Conservation (phyloP, 208 protist species). For the Leishmania lainsoni region DNA sequence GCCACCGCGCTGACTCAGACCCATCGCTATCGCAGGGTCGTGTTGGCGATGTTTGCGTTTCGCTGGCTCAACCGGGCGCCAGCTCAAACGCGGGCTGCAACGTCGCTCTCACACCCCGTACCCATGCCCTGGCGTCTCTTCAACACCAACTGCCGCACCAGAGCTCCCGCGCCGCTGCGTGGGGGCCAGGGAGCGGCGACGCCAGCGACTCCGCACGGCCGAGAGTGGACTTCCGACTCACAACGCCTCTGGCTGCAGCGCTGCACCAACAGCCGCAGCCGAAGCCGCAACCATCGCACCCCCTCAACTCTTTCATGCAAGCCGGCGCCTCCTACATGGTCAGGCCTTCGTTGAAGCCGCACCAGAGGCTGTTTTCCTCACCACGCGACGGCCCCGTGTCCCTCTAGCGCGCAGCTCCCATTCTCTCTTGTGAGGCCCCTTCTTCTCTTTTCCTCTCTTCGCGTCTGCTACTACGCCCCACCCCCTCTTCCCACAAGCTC, state of each 20-base stretch:
- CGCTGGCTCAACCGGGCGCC: not conserved
- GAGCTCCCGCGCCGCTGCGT: not conserved
- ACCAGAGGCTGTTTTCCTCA: not conserved
- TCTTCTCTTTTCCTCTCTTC: not conserved
- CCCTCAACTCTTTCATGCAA: not conserved
- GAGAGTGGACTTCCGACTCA: not conserved
- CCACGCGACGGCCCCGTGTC: not conserved
- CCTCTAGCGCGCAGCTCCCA: not conserved
- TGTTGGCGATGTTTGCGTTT: not conserved
- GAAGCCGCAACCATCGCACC: not conserved
- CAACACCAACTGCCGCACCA: not conserved
- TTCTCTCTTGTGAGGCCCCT: not conserved
- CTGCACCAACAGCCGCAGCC: not conserved
- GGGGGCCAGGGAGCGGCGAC: constrained; percentile 8
- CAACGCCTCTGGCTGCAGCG: not conserved
- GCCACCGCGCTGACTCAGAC: constrained; percentile 21
- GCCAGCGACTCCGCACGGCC: not conserved
- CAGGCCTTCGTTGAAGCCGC: constrained; percentile 7
- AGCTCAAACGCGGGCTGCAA: not conserved
- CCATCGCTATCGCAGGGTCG: not conserved
- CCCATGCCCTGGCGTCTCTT: constrained; percentile 21
- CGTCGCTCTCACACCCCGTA: constrained; percentile 11
- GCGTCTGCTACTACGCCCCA: not conserved
- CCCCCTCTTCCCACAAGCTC: not conserved
- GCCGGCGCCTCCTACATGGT: not conserved